These are phyloP conservation scores for Lentinula aciculospora DNA, from an alignment of 768 basidiomycete genomes.

Conservation along the genomic window DNA sequence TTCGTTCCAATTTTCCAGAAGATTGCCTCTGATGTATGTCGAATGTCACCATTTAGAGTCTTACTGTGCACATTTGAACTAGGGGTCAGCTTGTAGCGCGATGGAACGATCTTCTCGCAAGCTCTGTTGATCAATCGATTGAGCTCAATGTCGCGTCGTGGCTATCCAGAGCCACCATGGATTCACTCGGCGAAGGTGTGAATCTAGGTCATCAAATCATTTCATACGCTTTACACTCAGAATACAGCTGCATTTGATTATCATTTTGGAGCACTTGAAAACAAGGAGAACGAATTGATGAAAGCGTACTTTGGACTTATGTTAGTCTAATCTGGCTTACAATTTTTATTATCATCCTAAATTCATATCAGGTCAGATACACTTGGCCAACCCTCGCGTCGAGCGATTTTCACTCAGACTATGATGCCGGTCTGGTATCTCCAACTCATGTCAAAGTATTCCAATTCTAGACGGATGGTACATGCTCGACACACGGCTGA, in stretches of 20 bases:
- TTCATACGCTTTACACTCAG: neutral
- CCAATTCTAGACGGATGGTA: slow-evolving; percentile 36
- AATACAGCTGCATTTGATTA: slow-evolving; percentile 47
- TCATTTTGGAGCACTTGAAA: slow-evolving; percentile 47
- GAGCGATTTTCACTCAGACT: slow-evolving; percentile 43
- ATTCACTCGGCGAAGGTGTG: slow-evolving; percentile 45
- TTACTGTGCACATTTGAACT: neutral
- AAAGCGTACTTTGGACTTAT: slow-evolving; percentile 49
- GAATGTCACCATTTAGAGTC: slow-evolving; percentile 9
- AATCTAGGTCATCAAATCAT: neutral
- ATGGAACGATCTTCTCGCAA: slow-evolving; percentile 48
- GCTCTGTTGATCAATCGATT: slow-evolving; percentile 29
- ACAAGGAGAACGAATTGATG: slow-evolving; percentile 46
- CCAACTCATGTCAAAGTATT: slow-evolving; percentile 39
- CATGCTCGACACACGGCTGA: slow-evolving; percentile 40
- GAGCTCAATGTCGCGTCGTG: slow-evolving; percentile 45
- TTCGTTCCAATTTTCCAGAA: slow-evolving; percentile 44
- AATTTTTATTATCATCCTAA: slow-evolving; percentile 5
- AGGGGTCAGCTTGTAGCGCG: slow-evolving; percentile 36
- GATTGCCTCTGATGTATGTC: slow-evolving; percentile 34
- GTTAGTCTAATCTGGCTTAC: slow-evolving; percentile 15
- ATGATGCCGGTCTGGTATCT: slow-evolving; percentile 42
- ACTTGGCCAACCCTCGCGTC: slow-evolving; percentile 39
- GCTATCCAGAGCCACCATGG: slow-evolving; percentile 45
- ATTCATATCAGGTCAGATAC: slow-evolving; percentile 35